Base-by-base conservation (phyloP, 2,329 filamentous ascomycete species). In the Arthrocladium fulminans region DNA sequence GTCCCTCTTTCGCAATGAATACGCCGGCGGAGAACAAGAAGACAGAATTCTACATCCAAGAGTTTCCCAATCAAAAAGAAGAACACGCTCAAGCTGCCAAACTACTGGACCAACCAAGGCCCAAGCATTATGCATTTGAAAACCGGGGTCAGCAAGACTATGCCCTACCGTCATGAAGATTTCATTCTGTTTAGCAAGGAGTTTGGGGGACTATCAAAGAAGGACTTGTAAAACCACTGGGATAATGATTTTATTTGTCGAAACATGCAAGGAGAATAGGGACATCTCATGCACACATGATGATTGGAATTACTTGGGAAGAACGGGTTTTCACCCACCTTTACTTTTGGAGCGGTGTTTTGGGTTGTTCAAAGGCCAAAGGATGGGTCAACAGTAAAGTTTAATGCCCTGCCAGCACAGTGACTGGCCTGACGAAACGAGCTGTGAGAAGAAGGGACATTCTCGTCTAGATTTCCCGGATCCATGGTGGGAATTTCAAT, bases 61-160 rank as follows among this genome's bases (percentile, higher is more conserved):
- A 71, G 50, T 72, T 68, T 50, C 63, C 67, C 10, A 62, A 70
- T 50, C 68, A 72, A 51, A 64, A 67, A 47, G 61, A 68, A 53
- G 63, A 63, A n/a, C 65, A 69, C 52, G 64, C 64, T 19, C 66
- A 64, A 50, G 61, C 64, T 38, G 63, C 67, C n/a, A 65, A 71
- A 48, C 67, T 69, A 48, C 57, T 71, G 43, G 56, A 63, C 23
- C 62, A 62, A 19, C 66, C 69, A 49, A 65, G 64, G 55, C 64
- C 65, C 5, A 69, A 68, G 56, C 64, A 60, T 39, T 72, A 69
- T 51, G 66, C 65, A 9, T 72, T 72, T 47, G 63, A 67, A 47
- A 69, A 71, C 51, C 61, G 63, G 41, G 67, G 67, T 24, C 63
- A 66, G 40, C 65, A 61, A 51, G 63, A 68, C 54, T 67, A 56